Conservation (phyloP, 352 stramenopile genomes). For the Pythium dissimile region DNA sequence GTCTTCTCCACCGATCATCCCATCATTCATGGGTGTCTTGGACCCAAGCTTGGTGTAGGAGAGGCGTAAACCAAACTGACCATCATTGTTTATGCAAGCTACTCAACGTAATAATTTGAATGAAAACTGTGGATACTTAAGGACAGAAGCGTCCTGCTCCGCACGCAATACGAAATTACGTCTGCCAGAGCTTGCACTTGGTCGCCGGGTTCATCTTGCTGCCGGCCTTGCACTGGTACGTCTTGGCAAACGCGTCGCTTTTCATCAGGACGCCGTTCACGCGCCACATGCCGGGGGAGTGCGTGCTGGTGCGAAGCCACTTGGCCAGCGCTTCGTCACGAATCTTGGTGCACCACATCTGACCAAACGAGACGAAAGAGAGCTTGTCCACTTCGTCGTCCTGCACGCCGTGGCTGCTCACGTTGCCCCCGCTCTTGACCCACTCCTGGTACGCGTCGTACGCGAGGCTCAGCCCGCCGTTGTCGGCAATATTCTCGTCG, state of each 20-base stretch:
- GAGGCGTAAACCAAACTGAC: too few relatives aligned
- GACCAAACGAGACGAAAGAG: constrained; percentile 47
- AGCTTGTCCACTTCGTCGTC: constrained; percentile 39
- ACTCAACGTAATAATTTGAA: too few relatives aligned
- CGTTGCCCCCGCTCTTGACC: background rate
- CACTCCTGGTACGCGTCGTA: constrained; percentile 48
- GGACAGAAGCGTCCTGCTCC: too few relatives aligned
- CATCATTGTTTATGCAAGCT: too few relatives aligned
- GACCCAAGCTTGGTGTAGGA: too few relatives aligned
- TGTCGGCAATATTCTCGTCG: constrained; percentile 74
- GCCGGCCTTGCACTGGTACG: constrained; percentile 6
- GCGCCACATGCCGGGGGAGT: constrained; percentile 33
- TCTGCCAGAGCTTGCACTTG: constrained; percentile 20
- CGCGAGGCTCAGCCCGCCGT: constrained; percentile 51
- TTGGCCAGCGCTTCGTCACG: constrained; percentile 33
- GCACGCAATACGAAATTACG: too few relatives aligned
- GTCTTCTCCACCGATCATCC: too few relatives aligned
- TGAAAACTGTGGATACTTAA: too few relatives aligned
- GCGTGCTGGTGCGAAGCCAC: constrained; percentile 31
- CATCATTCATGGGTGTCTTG: too few relatives aligned
- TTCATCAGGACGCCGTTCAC: constrained; percentile 18
- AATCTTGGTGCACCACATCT: constrained; percentile 53
- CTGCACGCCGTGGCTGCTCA: background rate
- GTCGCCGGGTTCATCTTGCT: constrained; percentile 15
- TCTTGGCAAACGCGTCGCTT: constrained; percentile 3